A percentile compares a stretch with the other conserved stretches of the same genome.
Evolutionary conservation across 2,329 filamentous ascomycete species (phyloP).

Genomic region (Trichophyton simii): DNA sequence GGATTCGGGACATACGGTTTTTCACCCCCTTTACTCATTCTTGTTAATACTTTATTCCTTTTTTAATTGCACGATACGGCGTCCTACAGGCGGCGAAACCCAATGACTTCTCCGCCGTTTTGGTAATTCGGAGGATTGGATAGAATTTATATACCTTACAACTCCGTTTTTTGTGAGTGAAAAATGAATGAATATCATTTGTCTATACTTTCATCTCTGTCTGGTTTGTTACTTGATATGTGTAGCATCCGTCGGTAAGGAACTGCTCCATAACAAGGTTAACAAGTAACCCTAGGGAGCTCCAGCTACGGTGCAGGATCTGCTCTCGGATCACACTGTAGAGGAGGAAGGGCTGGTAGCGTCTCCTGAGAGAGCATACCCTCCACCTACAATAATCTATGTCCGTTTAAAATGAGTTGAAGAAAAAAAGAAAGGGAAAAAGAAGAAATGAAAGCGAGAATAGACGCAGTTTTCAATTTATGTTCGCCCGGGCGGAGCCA

Average conservation of each 20-base stretch:
- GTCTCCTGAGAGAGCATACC: constrained; percentile 21
- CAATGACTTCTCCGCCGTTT: neutral
- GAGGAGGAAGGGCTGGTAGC: constrained; percentile 42
- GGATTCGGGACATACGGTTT: neutral
- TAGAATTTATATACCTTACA: constrained; percentile 4
- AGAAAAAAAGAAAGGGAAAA: constrained; percentile 26
- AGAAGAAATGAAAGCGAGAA: constrained; percentile 14
- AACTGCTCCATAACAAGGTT: constrained; percentile 46
- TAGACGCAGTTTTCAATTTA: neutral
- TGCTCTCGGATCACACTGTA: constrained; percentile 51
- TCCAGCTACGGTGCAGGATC: constrained; percentile 51
- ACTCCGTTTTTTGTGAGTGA: neutral
- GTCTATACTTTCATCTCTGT: neutral
- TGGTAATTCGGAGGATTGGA: constrained; percentile 2
- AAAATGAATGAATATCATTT: neutral
- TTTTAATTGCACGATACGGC: constrained; percentile 1
- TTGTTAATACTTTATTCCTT: neutral
- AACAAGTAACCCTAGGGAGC: constrained; percentile 39
- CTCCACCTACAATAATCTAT: constrained; percentile 55
- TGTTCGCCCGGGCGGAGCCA: neutral
- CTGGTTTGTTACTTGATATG: neutral
- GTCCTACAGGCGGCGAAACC: constrained; percentile 4
- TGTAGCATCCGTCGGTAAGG: constrained; percentile 58
- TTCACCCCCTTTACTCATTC: neutral
- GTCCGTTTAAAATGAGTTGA: constrained; percentile 45